Percentiles rank a stretch among this genome's conserved stretches.
These are phyloP conservation scores for Cutaneotrichosporon cutaneum DNA, from an alignment of 1,284 basidiomycete species.

Conservation along the genomic window DNA sequence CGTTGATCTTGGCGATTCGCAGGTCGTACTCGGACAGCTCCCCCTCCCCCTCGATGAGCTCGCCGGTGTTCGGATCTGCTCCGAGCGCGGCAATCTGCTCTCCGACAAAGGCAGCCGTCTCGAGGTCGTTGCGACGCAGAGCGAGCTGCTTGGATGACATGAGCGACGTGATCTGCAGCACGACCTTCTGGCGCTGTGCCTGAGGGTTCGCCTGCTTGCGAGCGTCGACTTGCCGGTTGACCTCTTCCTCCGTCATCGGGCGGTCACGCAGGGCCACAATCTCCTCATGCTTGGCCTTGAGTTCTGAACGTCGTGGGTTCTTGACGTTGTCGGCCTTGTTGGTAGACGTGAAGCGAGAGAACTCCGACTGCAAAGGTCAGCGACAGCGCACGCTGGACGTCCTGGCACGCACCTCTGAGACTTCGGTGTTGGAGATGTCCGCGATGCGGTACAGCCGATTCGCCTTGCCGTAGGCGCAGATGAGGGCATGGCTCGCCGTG, in stretches of 20 bases:
- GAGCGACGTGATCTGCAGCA: conserved; percentile 57
- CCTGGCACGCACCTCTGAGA: conserved; percentile 58
- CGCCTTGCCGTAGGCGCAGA: conserved; percentile 69
- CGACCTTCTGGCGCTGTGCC: conserved; percentile 59
- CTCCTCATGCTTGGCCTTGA: conserved; percentile 65
- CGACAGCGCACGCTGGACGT: neutral
- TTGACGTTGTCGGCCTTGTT: conserved; percentile 62
- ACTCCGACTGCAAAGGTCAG: conserved; percentile 63
- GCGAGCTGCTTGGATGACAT: conserved; percentile 65
- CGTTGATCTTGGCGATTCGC: conserved; percentile 74
- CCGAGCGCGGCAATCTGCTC: conserved; percentile 62
- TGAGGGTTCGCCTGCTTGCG: conserved; percentile 36
- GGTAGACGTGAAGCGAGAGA: conserved; percentile 60
- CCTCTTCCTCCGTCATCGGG: conserved; percentile 70
- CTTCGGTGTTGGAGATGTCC: conserved; percentile 70
- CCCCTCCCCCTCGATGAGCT: conserved; percentile 27
- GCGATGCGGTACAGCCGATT: conserved; percentile 67
- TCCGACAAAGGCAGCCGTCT: conserved; percentile 63
- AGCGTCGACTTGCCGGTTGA: conserved; percentile 65
- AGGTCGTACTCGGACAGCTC: conserved; percentile 57
- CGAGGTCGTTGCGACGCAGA: conserved; percentile 64
- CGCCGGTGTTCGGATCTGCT: conserved; percentile 43
- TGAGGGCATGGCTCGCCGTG: conserved; percentile 62
- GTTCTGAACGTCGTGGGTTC: conserved; percentile 63
- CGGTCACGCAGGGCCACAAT: conserved; percentile 62